These are phyloP conservation scores for Tripterygium wilfordii DNA, from an alignment of 177 flowering plant species.

Conservation along the genomic window DNA sequence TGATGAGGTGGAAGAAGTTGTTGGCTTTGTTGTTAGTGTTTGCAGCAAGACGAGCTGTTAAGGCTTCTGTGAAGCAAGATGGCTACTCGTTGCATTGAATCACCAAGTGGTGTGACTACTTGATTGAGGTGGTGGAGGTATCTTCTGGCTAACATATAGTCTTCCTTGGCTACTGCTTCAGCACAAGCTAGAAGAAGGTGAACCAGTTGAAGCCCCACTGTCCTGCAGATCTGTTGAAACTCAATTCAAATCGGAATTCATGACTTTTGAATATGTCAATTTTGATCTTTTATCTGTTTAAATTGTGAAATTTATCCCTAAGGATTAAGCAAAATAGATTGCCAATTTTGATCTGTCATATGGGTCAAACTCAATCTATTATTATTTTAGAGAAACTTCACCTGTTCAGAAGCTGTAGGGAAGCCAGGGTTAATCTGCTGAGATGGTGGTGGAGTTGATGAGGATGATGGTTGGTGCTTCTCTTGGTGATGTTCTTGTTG, in stretches of 20 bases:
- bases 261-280: background rate
- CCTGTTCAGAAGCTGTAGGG: slow-evolving; percentile 41
- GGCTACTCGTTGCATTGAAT: slow-evolving; percentile 86
- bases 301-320: no score
- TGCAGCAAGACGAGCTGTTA: slow-evolving; percentile 51
- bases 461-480: slow-evolving; percentile 12
- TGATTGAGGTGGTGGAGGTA: slow-evolving; percentile 60
- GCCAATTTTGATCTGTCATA: no score
- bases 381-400: no score
- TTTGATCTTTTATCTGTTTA: no score
- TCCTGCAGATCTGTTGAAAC: slow-evolving; percentile 49
- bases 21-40: slow-evolving; percentile 38
- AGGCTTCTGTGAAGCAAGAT: slow-evolving; percentile 66
- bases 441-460: slow-evolving; percentile 12
- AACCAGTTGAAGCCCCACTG: slow-evolving; percentile 76
- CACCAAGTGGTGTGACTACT: slow-evolving; percentile 55
- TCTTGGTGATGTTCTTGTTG: slow-evolving; percentile 27
- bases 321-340: no score
- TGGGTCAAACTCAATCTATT: no score
- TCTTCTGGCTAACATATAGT: slow-evolving; percentile 53
- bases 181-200: slow-evolving; percentile 79
- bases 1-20: slow-evolving; percentile 17
- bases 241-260: background rate
- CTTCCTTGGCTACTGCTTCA: slow-evolving; percentile 73
- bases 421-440: slow-evolving; percentile 24